Evolutionary conservation across 495 filamentous ascomycete species (phyloP).

Genomic region (Ascobolus immersus): DNA sequence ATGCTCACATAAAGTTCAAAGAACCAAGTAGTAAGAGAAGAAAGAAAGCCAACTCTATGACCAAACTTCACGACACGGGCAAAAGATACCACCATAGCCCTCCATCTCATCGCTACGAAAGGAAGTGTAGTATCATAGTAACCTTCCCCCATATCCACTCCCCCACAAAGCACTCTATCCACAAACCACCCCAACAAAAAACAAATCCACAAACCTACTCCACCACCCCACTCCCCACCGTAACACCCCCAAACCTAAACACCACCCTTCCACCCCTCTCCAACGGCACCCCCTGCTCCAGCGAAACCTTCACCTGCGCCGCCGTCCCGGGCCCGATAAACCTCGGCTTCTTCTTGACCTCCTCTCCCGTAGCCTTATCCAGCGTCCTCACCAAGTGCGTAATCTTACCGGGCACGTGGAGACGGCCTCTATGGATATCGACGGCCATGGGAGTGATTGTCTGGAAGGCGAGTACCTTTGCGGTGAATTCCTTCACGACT

Average conservation of each 20-base stretch:
- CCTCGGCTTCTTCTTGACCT: slow-evolving; percentile 60
- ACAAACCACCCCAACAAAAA: background rate
- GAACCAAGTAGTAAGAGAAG: too few species aligned
- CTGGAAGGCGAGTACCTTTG: slow-evolving; percentile 74
- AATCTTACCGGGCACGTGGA: slow-evolving; percentile 56
- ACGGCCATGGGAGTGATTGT: slow-evolving; percentile 66
- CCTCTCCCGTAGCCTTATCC: slow-evolving; percentile 44
- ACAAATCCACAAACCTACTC: slow-evolving; percentile 24
- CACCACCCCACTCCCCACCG: slow-evolving; percentile 63
- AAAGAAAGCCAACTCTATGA: too few species aligned
- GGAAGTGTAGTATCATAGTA: background rate
- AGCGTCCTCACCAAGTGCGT: slow-evolving; percentile 39
- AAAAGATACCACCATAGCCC: too few species aligned
- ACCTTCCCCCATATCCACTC: background rate
- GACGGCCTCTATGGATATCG: slow-evolving; percentile 61
- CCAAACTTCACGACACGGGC: too few species aligned
- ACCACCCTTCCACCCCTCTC: slow-evolving; percentile 57
- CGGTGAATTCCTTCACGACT: slow-evolving; percentile 41
- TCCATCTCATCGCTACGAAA: too few species aligned
- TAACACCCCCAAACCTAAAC: slow-evolving; percentile 53
- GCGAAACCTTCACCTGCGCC: slow-evolving; percentile 41
- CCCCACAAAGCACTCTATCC: background rate
- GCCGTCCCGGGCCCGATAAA: slow-evolving; percentile 48
- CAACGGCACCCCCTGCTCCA: slow-evolving; percentile 36
- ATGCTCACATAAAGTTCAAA: too few species aligned